phyloP scores from a whole-genome alignment of 176 grass and related monocot species.

The Dactylis glomerata region DNA sequence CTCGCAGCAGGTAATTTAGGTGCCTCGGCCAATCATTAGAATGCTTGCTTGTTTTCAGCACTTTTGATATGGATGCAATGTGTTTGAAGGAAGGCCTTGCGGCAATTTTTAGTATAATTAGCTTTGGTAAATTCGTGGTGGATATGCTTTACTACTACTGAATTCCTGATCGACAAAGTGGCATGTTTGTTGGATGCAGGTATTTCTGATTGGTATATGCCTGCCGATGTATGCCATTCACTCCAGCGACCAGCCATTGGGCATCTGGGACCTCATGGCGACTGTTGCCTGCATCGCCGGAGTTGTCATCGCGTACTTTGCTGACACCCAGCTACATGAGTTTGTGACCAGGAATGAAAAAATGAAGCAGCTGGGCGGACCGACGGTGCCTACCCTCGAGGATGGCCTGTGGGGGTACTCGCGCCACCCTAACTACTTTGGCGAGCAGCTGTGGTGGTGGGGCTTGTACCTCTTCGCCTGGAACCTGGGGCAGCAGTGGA shows the following conservation, averaged over 20 bases:
- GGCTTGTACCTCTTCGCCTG: conserved; percentile 70
- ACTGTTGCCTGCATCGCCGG: conserved; percentile 43
- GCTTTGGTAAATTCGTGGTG: not conserved
- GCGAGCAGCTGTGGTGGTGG: conserved; percentile 98
- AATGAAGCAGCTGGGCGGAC: conserved; percentile 34
- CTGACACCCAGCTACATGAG: conserved; percentile 78
- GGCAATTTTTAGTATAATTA: not conserved
- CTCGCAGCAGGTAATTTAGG: conserved; percentile 64
- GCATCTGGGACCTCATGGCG: conserved; percentile 54
- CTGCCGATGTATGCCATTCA: conserved; percentile 80
- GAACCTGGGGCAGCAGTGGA: conserved; percentile 72
- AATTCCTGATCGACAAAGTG: not conserved
- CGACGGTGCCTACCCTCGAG: conserved; percentile 52
- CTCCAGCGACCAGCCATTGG: conserved; percentile 45
- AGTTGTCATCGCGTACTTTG: conserved; percentile 60
- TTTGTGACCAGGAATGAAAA: conserved; percentile 58
- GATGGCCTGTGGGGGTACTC: conserved; percentile 70
- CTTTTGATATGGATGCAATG: not conserved
- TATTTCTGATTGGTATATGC: conserved; percentile 92
- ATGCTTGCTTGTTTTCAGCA: not conserved
- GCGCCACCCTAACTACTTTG: conserved; percentile 91
- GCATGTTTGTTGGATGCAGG: conserved; percentile 23
- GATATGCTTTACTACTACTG: not conserved
- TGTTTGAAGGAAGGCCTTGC: conserved; percentile 33
- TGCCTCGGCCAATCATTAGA: not conserved